Base-by-base conservation (phyloP, 2,329 filamentous ascomycete species). In the Fusarium sterilihyphosum region DNA sequence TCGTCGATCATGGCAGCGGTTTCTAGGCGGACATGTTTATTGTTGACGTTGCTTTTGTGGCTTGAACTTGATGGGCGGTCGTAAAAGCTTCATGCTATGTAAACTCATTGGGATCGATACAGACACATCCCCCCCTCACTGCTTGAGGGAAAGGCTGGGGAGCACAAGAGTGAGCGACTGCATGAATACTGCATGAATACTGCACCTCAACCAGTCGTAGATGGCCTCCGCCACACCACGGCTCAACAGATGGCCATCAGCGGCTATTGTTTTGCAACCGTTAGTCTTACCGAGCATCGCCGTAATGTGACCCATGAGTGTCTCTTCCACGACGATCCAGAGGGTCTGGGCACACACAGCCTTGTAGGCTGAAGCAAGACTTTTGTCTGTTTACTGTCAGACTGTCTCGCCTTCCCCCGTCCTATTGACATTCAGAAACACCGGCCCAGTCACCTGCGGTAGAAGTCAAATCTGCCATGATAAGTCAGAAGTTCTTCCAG, bases 21-120 rank as follows among this genome's bases (percentile, higher is more conserved):
- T 69, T 74, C 71, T 65, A 40, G 52, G 49, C 33, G 62, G 41
- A 43, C 53, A 56, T 71, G 71, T 65, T 60, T 67, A 53, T 53
- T 74, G 33, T 61, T 68, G 62, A 58, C 60, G 52, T 68, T 64
- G 62, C 47, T 31, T 58, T 50, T 50, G 71, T 71, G 71, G 71
- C 61, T 60, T 70, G 29, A 61, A 53, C 14, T 29, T 56, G 67
- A 57, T 57, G 60, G 56, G 50, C 58, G 41, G 62, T 50, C 41
- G 62, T 31, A 50, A 71, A 64, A 59, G 18, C 37, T 47, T 54
- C 40, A 38, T 47, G 12, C 43, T 56, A 26, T 26, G 26, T 26
- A 37, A 57, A 44, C 22, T 35, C 26, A 33, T 22, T 41, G 52
- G 54, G 20, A 50, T 65, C 38, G 29, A 46, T 65, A 52, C 50